These are phyloP conservation scores for Tuber magnatum DNA, from an alignment of 495 filamentous ascomycete genomes.

Conservation along the genomic window DNA sequence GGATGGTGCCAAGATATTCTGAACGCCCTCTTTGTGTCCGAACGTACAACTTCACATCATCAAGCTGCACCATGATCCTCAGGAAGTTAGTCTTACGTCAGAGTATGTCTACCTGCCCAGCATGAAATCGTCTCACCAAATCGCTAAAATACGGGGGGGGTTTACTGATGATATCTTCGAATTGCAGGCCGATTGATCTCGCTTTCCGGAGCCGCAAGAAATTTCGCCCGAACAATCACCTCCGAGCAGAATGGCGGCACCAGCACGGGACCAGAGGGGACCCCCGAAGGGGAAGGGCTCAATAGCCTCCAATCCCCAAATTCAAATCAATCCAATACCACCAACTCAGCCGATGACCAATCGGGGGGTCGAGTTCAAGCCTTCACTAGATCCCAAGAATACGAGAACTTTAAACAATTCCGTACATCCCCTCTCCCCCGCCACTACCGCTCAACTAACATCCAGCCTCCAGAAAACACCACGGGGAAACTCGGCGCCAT, in stretches of 20 bases:
- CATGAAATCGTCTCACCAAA: background rate
- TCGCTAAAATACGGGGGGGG: background rate
- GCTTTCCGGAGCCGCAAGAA: conserved; percentile 1
- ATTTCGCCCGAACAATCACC: conserved; percentile 11
- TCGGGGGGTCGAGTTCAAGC: background rate
- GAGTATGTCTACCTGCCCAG: conserved; percentile 18
- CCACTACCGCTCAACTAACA: conserved; percentile 10
- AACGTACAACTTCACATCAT: background rate
- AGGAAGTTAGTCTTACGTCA: conserved; percentile 25
- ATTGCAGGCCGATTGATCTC: conserved; percentile 23
- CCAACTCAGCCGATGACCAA: background rate
- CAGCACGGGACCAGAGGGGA: background rate
- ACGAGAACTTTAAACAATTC: conserved; percentile 35
- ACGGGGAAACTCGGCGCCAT: conserved; percentile 50
- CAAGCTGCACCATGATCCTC: conserved; percentile 28
- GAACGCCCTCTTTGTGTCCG: background rate
- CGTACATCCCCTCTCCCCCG: conserved; percentile 17
- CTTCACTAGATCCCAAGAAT: conserved; percentile 25
- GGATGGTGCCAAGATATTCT: conserved; percentile 3
- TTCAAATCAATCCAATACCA: background rate
- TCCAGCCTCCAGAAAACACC: conserved; percentile 21
- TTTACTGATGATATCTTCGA: conserved; percentile 12
- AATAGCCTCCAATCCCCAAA: background rate
- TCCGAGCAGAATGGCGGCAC: conserved; percentile 14
- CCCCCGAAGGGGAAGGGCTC: background rate